Conservation (phyloP, 176 grass and related monocot genomes). For the Elymus sibiricus region DNA sequence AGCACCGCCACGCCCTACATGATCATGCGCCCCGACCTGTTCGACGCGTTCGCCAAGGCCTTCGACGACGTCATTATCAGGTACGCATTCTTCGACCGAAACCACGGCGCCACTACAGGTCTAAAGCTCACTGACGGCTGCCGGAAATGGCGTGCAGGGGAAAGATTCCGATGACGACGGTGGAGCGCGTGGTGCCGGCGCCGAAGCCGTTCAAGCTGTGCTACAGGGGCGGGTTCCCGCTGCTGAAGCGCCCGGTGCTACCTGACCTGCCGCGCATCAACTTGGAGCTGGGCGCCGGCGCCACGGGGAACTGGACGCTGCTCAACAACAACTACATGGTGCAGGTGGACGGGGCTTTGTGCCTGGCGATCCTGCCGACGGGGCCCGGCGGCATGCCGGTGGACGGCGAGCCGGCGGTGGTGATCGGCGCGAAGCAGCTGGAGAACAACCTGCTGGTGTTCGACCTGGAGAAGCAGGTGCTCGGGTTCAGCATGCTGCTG, state of each 20-base stretch:
- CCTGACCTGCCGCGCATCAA: constrained; percentile 35
- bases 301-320: constrained; percentile 40
- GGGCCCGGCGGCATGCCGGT: too few relatives aligned
- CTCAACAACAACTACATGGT: constrained; percentile 45
- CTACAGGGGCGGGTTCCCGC: constrained; percentile 14
- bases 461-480: too few relatives aligned
- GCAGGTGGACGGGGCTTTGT: background rate
- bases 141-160: background rate
- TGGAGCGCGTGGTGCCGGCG: background rate
- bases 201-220: constrained; percentile 55
- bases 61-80: constrained; percentile 2
- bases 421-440: too few relatives aligned
- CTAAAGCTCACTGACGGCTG: background rate
- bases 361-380: too few relatives aligned
- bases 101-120: background rate
- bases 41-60: constrained; percentile 26
- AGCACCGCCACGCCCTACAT: constrained; percentile 44
- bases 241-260: constrained; percentile 34
- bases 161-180: background rate
- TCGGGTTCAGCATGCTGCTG: too few relatives aligned
- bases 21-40: constrained; percentile 39
- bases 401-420: too few relatives aligned
- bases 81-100: background rate
- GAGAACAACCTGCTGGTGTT: too few relatives aligned
- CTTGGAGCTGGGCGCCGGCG: constrained; percentile 34